A percentile compares a stretch with the other conserved stretches of the same genome.
phyloP scores from a whole-genome alignment of 352 stramenopile species.

The Pythium brachiatum region DNA sequence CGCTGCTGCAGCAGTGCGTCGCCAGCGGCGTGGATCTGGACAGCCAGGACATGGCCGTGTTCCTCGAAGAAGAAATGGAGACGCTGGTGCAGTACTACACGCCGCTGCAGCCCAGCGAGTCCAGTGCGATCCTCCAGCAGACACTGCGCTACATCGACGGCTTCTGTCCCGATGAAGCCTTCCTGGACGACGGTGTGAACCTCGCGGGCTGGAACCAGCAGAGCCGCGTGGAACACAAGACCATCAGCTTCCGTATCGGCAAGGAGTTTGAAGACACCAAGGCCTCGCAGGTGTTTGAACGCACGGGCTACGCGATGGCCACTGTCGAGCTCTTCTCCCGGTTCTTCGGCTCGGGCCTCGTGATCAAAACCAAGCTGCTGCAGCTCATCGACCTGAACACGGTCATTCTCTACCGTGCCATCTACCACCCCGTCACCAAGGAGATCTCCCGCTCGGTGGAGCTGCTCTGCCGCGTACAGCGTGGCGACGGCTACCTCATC shows the following conservation, averaged over 20 bases:
- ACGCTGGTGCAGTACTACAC: constrained; percentile 27
- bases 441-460: constrained; percentile 53
- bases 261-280: constrained; percentile 23
- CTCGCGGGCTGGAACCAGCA: constrained; percentile 27
- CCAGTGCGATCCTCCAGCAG: constrained; percentile 25
- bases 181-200: constrained; percentile 18
- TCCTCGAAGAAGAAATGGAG: constrained; percentile 29
- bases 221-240: constrained; percentile 26
- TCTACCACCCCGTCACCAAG: constrained; percentile 58
- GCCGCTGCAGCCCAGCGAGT: constrained; percentile 23
- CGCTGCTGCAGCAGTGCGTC: constrained; percentile 29
- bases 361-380: constrained; percentile 37
- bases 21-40: constrained; percentile 25
- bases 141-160: constrained; percentile 32
- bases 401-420: constrained; percentile 48
- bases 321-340: constrained; percentile 23
- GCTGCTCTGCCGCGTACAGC: constrained; percentile 46
- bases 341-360: constrained; percentile 27
- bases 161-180: constrained; percentile 29
- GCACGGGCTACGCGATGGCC: constrained; percentile 23
- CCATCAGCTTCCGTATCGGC: constrained; percentile 27
- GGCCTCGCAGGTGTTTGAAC: constrained; percentile 21
- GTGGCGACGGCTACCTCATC: constrained; percentile 50
- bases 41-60: constrained; percentile 25
- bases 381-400: constrained; percentile 52